phyloP scores from a whole-genome alignment of 495 filamentous ascomycete genomes.

The Penicillium tannophilum region DNA sequence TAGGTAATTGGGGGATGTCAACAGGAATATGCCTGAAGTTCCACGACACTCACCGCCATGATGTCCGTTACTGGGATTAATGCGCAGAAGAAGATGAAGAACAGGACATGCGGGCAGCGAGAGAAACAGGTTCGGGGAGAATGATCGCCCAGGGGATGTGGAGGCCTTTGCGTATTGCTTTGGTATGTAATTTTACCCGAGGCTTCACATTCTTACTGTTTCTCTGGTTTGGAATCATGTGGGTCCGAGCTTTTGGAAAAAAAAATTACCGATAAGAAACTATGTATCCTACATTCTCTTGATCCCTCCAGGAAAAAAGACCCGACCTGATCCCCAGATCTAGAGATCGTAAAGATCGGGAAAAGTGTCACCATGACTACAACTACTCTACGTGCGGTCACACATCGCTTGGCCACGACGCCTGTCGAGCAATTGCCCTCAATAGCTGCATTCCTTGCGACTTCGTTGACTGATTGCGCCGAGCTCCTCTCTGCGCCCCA shows the following conservation, averaged over 20 bases:
- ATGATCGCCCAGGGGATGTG: constrained; percentile 31
- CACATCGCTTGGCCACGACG: constrained; percentile 65
- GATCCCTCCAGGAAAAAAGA: constrained; percentile 7
- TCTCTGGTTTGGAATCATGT: constrained; percentile 16
- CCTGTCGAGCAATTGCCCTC: constrained; percentile 64
- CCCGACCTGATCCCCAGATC: not conserved
- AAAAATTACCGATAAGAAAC: constrained; percentile 29
- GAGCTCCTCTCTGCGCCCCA: constrained; percentile 55
- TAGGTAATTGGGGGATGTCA: not conserved
- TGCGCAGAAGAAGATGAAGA: constrained; percentile 25
- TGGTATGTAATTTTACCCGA: constrained; percentile 31
- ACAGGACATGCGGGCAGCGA: constrained; percentile 8
- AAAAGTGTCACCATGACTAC: constrained; percentile 20
- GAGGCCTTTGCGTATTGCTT: constrained; percentile 19
- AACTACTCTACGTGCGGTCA: constrained; percentile 60
- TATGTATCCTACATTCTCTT: constrained; percentile 9
- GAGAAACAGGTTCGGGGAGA: constrained; percentile 5
- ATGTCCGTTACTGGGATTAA: constrained; percentile 23
- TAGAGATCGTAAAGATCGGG: not conserved
- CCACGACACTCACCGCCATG: constrained; percentile 40
- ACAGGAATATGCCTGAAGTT: not conserved
- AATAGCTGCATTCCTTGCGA: constrained; percentile 61
- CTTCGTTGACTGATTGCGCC: constrained; percentile 61
- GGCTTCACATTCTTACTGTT: constrained; percentile 31
- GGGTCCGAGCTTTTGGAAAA: constrained; percentile 15